Evolutionary conservation across 139 green algal species (phyloP), one percentile per base, ranked within the genome.

Genomic region (Penium margaritaceum): DNA sequence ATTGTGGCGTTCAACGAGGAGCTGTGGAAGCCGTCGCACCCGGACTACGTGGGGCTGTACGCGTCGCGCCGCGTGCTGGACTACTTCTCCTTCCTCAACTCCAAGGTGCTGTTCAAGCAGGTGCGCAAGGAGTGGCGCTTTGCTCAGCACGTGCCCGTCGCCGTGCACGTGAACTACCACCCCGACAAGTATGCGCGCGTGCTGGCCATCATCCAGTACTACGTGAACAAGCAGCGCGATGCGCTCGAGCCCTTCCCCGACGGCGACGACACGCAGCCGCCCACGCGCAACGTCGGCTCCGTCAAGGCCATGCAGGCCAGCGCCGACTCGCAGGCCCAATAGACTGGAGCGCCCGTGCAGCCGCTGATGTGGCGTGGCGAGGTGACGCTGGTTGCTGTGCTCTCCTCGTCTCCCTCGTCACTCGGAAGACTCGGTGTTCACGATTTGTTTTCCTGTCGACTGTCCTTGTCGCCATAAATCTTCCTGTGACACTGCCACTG

Each of bases 141-240:
- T 4, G 41, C 63, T 3, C 33, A 83, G 4, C 41, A 58, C 33
- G 29, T 33, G 38, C 78, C 79, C 14, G 74, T 82, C 46, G 79
- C 51, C 32, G 43, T 85, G 21, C 79, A 92, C 69, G 69, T 80
- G 30, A 92, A 92, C 71, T 93, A 92, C 67, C 88, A 92, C 68
- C 87, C 91, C 5, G 89, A 97, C 76, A 66, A 81, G 67, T 61
- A 74, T 44, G 55, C 75, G 36, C 67, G 74, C 36, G 79, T 85
- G 79, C 33, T 77, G 1, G 54, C 73, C 29, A 64, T 81, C 41
- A 32, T 79, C n/a, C 6, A 57, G 30, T 71, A 76, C 38, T 79
- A 72, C 35, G 55, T 81, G 21, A 30, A 80, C 34, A 43, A 43
- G 17, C 32, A 77, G 21, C 24, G 19, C 32, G 2, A 38, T 70